phyloP scores from a whole-genome alignment of 352 stramenopile genomes.

The Phytophthora pistaciae region DNA sequence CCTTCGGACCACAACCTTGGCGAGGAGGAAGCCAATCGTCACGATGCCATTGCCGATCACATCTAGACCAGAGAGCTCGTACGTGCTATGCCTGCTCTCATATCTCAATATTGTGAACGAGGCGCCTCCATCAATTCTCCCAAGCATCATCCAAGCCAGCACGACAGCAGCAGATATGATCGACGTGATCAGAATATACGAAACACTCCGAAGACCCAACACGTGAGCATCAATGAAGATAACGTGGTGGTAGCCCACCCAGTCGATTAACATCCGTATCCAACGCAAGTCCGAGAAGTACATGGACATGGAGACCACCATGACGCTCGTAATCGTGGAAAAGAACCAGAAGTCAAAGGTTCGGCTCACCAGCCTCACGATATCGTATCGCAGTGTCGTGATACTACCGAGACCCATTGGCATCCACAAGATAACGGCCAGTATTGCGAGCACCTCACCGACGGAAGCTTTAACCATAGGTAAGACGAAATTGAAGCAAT shows the following conservation, averaged over 20 bases:
- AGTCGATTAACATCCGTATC: constrained; percentile 34
- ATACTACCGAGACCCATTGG: constrained; percentile 39
- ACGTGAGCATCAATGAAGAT: constrained; percentile 40
- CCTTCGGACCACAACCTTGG: constrained; percentile 30
- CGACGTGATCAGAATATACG: no score
- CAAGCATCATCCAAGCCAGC: neutral
- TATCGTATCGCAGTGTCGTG: constrained; percentile 42
- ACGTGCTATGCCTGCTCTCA: neutral
- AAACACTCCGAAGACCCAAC: no score
- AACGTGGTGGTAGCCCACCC: constrained; percentile 43
- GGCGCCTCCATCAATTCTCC: neutral
- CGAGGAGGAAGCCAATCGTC: no score
- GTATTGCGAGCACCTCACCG: constrained; percentile 19
- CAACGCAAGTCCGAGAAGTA: constrained; percentile 7
- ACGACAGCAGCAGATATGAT: neutral
- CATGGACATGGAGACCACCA: constrained; percentile 33
- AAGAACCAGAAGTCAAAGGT: constrained; percentile 64
- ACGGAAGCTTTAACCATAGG: constrained; percentile 24
- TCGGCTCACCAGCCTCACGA: constrained; percentile 36
- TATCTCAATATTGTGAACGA: neutral
- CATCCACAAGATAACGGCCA: constrained; percentile 32
- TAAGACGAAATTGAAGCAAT: constrained; percentile 31
- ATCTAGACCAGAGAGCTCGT: neutral
- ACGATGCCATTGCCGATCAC: no score
- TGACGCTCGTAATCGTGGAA: constrained; percentile 32